phyloP scores from a whole-genome alignment of 495 filamentous ascomycete species.

The Aspergillus affinis region DNA sequence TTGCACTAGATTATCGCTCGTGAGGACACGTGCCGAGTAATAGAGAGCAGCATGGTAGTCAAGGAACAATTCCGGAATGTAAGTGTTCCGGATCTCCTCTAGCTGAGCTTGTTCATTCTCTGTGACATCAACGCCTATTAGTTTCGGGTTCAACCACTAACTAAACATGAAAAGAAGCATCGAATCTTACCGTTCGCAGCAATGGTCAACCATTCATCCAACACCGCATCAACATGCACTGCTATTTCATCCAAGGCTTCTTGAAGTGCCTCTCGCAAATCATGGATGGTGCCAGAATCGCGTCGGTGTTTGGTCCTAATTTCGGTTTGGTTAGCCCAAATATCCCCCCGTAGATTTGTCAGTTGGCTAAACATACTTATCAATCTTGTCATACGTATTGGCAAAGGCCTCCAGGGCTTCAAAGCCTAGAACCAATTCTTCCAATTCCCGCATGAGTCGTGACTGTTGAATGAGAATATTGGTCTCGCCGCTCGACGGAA shows the following conservation, averaged over 20 bases:
- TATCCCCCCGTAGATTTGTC: not conserved
- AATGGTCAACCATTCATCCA: conserved; percentile 42
- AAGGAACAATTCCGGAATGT: conserved; percentile 78
- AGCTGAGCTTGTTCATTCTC: conserved; percentile 43
- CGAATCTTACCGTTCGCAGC: conserved; percentile 36
- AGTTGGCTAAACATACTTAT: conserved; percentile 34
- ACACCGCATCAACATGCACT: conserved; percentile 33
- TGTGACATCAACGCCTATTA: conserved; percentile 17
- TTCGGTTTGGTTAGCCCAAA: conserved; percentile 16
- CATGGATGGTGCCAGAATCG: conserved; percentile 37
- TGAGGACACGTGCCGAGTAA: conserved; percentile 62
- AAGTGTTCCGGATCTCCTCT: conserved; percentile 62
- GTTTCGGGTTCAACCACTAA: conserved; percentile 9
- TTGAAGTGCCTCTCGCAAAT: conserved; percentile 33
- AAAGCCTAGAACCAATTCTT: conserved; percentile 65
- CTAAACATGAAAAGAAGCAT: not conserved
- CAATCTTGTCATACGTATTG: conserved; percentile 43
- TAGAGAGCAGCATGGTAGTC: conserved; percentile 76
- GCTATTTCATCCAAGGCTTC: conserved; percentile 35
- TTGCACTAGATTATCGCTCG: conserved; percentile 64
- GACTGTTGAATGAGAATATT: conserved; percentile 50
- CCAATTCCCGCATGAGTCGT: conserved; percentile 69
- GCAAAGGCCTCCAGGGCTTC: conserved; percentile 64
- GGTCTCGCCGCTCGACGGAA: conserved; percentile 14
- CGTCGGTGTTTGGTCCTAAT: conserved; percentile 33